Percentiles rank a stretch among this genome's conserved stretches.
Conservation (phyloP, 2,329 filamentous ascomycete species). For the Penicillium sp. region DNA sequence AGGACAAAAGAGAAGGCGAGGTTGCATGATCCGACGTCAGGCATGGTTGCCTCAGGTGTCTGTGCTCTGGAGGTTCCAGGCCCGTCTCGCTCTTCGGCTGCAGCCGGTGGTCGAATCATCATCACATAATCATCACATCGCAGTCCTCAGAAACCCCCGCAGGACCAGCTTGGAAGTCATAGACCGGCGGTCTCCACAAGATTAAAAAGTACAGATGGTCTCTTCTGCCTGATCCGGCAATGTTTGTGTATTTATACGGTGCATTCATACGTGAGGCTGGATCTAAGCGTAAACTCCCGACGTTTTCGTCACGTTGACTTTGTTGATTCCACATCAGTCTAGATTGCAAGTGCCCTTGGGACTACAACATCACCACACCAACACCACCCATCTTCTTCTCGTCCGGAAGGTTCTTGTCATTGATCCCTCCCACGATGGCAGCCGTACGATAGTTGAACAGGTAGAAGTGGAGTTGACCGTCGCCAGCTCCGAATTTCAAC, state of each 20-base stretch:
- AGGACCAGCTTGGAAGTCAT: no score
- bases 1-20: constrained; percentile 7
- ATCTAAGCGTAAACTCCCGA: no score
- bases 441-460: constrained; percentile 93
- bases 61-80: background rate
- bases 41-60: constrained; percentile 14
- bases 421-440: constrained; percentile 77
- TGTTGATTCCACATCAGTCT: no score
- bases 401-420: constrained; percentile 71
- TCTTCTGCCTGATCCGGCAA: no score
- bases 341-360: background rate
- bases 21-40: constrained; percentile 17
- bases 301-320: no score
- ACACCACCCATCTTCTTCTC: constrained; percentile 75
- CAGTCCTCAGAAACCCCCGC: no score
- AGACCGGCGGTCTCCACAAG: no score
- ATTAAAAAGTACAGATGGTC: no score
- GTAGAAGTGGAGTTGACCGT: constrained; percentile 94
- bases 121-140: background rate
- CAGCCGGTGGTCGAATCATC: background rate
- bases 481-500: constrained; percentile 89
- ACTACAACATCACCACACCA: constrained; percentile 74
- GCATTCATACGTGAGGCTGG: no score
- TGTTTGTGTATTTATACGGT: no score
- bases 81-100: background rate